Conservation (phyloP, 306 rosid genomes). For the Vigna reflexopilosa region DNA sequence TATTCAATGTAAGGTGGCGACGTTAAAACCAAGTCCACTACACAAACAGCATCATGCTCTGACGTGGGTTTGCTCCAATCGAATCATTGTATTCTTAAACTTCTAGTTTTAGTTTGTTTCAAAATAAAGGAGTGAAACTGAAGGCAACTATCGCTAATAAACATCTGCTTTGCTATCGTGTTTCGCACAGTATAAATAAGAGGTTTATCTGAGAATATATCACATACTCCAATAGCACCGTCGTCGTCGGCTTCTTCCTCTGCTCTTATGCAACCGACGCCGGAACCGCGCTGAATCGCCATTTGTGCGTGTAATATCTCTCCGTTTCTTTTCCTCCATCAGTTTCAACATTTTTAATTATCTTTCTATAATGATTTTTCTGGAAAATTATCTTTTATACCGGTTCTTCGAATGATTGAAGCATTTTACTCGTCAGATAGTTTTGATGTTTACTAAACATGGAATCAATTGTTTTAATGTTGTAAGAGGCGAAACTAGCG, state of each 20-base stretch:
- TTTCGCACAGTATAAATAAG: slow-evolving; percentile 33
- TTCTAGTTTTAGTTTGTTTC: slow-evolving; percentile 16
- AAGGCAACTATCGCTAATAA: neutral
- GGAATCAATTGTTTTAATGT: neutral
- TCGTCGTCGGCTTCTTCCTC: neutral
- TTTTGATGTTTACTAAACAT: neutral
- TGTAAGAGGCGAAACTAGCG: slow-evolving; percentile 12
- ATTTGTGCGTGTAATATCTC: slow-evolving; percentile 19
- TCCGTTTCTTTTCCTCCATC: neutral
- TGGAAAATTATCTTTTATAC: neutral
- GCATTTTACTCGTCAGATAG: neutral
- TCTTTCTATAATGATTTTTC: neutral
- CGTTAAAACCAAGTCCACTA: slow-evolving; percentile 35
- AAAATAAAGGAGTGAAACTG: slow-evolving; percentile 18
- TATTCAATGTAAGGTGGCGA: slow-evolving; percentile 41
- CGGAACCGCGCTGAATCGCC: slow-evolving; percentile 11
- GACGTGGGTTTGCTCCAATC: slow-evolving; percentile 27
- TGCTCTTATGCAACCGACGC: neutral
- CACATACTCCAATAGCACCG: neutral
- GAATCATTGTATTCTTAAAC: slow-evolving; percentile 40
- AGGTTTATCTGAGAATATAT: neutral
- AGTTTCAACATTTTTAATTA: slow-evolving; percentile 9
- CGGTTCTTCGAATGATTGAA: slow-evolving; percentile 22
- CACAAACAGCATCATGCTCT: slow-evolving; percentile 37
- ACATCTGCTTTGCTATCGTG: neutral